Base-by-base conservation (phyloP, 2,329 filamentous ascomycete genomes). In the Ophiostoma perfectum region DNA sequence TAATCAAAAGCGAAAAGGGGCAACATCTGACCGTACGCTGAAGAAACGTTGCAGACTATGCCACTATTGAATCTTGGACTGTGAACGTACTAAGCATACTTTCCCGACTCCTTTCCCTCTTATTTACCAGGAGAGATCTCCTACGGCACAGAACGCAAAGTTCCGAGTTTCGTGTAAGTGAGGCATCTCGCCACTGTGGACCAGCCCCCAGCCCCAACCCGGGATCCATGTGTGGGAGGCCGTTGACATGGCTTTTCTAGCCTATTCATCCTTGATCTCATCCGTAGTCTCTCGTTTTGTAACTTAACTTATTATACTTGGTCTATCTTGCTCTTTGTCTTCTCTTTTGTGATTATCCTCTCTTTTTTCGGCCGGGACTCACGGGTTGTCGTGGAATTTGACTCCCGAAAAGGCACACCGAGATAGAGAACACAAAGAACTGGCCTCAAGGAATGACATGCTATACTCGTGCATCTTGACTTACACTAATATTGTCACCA, bases 131-230 rank as follows among this genome's bases (percentile, higher is more conserved):
- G 27, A 27, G n/a, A n/a, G 11, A 8, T 27, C 7, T 9, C 14
- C 5, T 18, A 14, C 49, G n/a, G 49, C 49, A 55, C 49, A 27
- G 7, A 27, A 27, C 8, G 8, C 27, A 3, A 55, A 18, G 18
- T 52, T 12, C 38, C 27, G 55, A 12, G 11, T 18, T 36, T 27
- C 58, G 18, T 62, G 16, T 66, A 65, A 65, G 18, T 39, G 18
- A 45, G 52, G 66, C 18, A 39, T 2, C 18, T 39, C n/a, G 67
- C 67, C 64, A 68, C 64, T 66, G 67, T 68, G 67, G 67, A 63
- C 55, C 11, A 49, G 3, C 55, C 52, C 49, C 27, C 52, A 58
- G 52, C 52, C 52, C 52, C 11, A 18, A 38, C 27, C 27, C 55
- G 27, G 38, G 55, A 63, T 44, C n/a, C 63, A 41, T 65, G 62